These are phyloP conservation scores for Pyrenochaeta sp. DNA, from an alignment of 2,329 filamentous ascomycete genomes.

Conservation along the genomic window DNA sequence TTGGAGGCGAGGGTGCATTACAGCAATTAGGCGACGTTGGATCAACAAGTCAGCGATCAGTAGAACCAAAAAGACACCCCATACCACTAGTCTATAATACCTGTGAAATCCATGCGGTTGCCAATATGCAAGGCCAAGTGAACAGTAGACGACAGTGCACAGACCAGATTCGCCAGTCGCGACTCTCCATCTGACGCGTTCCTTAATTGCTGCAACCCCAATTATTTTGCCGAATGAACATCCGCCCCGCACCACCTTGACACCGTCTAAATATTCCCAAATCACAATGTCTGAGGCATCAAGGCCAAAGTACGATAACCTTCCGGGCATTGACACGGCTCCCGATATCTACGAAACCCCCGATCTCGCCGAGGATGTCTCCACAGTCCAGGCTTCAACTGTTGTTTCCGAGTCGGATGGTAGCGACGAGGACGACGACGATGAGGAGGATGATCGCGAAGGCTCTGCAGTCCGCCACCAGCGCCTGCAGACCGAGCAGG, in stretches of 20 bases:
- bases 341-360: slow-evolving; percentile 98
- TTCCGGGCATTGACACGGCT: slow-evolving; percentile 72
- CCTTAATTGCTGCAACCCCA: slow-evolving; percentile 10
- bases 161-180: slow-evolving; percentile 18
- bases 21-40: no score
- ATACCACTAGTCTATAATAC: no score
- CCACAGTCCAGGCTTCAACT: slow-evolving; percentile 70
- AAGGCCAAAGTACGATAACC: slow-evolving; percentile 59
- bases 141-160: slow-evolving; percentile 1
- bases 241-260: slow-evolving; percentile 2
- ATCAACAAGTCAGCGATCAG: no score
- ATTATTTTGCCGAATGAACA: slow-evolving; percentile 12
- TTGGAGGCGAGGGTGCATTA: no score
- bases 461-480: slow-evolving; percentile 72
- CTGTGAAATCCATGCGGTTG: no score
- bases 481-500: slow-evolving; percentile 78
- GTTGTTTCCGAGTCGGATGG: slow-evolving; percentile 59
- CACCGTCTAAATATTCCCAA: background rate
- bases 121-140: no score
- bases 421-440: slow-evolving; percentile 67
- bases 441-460: slow-evolving; percentile 29
- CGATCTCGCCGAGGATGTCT: slow-evolving; percentile 88
- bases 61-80: no score
- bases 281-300: slow-evolving; percentile 41
- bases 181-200: slow-evolving; percentile 30